These are phyloP conservation scores for Metarhizium rileyi DNA, from an alignment of 2,329 filamentous ascomycete genomes.

Conservation along the genomic window DNA sequence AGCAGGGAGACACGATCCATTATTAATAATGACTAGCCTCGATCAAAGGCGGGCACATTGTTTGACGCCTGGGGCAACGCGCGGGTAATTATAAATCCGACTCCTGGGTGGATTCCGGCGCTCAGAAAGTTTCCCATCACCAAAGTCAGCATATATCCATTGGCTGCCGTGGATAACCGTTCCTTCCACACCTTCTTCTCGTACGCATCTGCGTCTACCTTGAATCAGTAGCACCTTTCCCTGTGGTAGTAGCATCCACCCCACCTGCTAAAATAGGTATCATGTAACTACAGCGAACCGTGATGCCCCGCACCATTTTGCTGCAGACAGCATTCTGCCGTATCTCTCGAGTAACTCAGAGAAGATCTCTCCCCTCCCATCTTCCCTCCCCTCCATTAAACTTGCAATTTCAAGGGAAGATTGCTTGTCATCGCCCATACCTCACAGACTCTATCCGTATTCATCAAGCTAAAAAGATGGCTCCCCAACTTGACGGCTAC, in stretches of 20 bases:
- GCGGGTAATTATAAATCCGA: not conserved
- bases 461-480: slow-evolving; percentile 68
- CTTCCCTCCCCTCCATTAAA: slow-evolving; percentile 10
- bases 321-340: slow-evolving; percentile 18
- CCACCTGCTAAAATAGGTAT: slow-evolving; percentile 1
- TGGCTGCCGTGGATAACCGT: slow-evolving; percentile 22
- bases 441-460: slow-evolving; percentile 42
- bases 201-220: not conserved
- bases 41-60: not conserved
- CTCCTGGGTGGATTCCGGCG: not conserved
- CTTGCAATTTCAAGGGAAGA: slow-evolving; percentile 1
- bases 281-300: not conserved
- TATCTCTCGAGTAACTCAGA: slow-evolving; percentile 6
- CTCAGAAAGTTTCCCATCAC: not conserved
- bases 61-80: not conserved
- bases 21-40: slow-evolving; percentile 3
- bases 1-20: not conserved
- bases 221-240: slow-evolving; percentile 9
- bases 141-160: slow-evolving; percentile 9
- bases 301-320: slow-evolving; percentile 37
- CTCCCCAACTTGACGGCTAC: slow-evolving; percentile 80
- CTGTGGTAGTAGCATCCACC: not conserved
- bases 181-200: slow-evolving; percentile 1
- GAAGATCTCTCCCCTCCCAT: slow-evolving; percentile 16
- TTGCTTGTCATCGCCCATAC: slow-evolving; percentile 29